phyloP scores from a whole-genome alignment of 306 rosid genomes.

The Macrotyloma uniflorum region DNA sequence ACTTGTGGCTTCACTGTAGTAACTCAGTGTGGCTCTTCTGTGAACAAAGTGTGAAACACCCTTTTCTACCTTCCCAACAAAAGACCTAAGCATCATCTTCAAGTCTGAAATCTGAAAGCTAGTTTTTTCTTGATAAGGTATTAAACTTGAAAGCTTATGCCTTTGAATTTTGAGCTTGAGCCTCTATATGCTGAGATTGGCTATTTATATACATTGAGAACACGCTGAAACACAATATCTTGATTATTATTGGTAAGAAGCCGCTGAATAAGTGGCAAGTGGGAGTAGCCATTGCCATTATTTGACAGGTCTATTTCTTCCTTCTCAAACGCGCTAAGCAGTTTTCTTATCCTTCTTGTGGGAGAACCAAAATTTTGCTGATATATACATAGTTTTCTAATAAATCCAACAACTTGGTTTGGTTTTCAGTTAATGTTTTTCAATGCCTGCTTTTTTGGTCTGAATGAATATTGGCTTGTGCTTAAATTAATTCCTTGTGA shows the following conservation, averaged over 20 bases:
- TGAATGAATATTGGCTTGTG: too few relatives aligned
- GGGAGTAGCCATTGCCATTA: neutral
- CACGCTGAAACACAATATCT: neutral
- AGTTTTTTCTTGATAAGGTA: neutral
- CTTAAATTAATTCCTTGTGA: too few relatives aligned
- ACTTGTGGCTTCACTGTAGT: slow-evolving; percentile 22
- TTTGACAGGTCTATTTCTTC: neutral
- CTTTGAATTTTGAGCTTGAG: neutral
- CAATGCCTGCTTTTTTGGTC: too few relatives aligned
- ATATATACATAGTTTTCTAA: too few relatives aligned
- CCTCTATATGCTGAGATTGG: neutral
- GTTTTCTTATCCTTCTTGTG: too few relatives aligned
- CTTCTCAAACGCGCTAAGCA: neutral
- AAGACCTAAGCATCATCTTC: slow-evolving; percentile 39
- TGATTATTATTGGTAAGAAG: neutral
- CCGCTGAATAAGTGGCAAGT: neutral
- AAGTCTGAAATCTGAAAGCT: neutral
- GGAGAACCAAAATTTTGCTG: too few relatives aligned
- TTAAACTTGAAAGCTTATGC: neutral
- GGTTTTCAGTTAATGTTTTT: too few relatives aligned
- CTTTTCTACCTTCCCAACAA: slow-evolving; percentile 47
- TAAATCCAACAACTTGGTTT: too few relatives aligned
- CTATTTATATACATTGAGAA: slow-evolving; percentile 15
- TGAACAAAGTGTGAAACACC: slow-evolving; percentile 37
- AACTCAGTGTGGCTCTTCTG: slow-evolving; percentile 26